Base-by-base conservation (phyloP, 2,329 filamentous ascomycete species). In the Fusarium vanettenii region DNA sequence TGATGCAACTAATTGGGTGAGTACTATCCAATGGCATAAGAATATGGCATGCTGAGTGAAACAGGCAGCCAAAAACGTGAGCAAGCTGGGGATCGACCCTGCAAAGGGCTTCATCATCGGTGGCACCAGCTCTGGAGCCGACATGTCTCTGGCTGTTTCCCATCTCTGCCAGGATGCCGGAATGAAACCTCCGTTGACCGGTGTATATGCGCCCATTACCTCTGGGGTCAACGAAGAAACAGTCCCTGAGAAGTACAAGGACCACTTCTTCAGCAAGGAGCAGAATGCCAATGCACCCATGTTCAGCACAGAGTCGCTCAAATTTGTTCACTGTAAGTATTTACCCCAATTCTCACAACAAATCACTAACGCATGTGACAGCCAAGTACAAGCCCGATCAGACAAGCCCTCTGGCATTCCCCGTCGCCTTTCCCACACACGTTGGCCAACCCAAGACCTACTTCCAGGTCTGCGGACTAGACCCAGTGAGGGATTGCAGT, bases 391-490 rank as follows among this genome's bases (percentile, higher is more conserved):
- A 78, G 35, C 74, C 76, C 6, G 72, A 74, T 18, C 64, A 64
- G 10, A 73, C 27, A 13, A 79, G 74, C 56, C 79, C 79, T 20
- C 64, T 80, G 3, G 79, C 73, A 14, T 78, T 74, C 14, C 79
- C 81, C 2, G 50, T 81, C n/a, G 71, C 71, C 8, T 73, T 74
- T 37, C 60, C 68, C 25, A 74, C 55, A 22, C 71, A 73, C 14
- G 59, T 65, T 16, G 70, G 72, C 3, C 69, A 81, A 16, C 80
- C 79, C 13, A 81, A 75, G 69, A 81, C 80, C 9, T 83, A 82
- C 59, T 81, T 82, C 22, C 80, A 82, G 48, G 73, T 73, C 8
- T 82, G 77, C 33, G 81, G 80, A 2, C 57, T 80, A 13, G 81
- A 83, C 45, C 78, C 79, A 1, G 61, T 79, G 20, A 72, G 81